phyloP scores from a whole-genome alignment of 768 basidiomycete species.

The Chalciporus pseudorubinellus region DNA sequence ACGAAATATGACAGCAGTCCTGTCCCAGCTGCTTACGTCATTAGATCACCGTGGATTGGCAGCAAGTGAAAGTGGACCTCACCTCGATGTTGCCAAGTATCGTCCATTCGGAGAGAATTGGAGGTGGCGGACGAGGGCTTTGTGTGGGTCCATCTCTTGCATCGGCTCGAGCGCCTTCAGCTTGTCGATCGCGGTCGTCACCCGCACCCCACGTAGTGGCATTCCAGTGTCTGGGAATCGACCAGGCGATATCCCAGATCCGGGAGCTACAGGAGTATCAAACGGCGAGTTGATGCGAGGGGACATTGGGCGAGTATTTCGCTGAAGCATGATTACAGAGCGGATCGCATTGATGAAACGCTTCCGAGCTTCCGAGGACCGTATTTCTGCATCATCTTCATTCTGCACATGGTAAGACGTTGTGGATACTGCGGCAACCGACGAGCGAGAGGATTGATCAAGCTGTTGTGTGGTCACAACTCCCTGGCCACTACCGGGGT shows the following conservation, averaged over 20 bases:
- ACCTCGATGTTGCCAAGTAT: slow-evolving; percentile 54
- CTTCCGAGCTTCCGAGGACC: slow-evolving; percentile 29
- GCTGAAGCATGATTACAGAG: slow-evolving; percentile 46
- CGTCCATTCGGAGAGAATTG: slow-evolving; percentile 56
- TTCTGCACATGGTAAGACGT: too few species aligned
- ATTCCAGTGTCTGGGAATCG: slow-evolving; percentile 34
- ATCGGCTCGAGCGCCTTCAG: slow-evolving; percentile 39
- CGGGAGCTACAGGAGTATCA: slow-evolving; percentile 23
- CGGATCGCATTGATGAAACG: slow-evolving; percentile 45
- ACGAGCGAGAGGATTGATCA: too few species aligned
- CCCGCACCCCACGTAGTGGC: slow-evolving; percentile 38
- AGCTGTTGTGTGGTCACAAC: too few species aligned
- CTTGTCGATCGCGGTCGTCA: slow-evolving; percentile 41
- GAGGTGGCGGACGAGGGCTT: slow-evolving; percentile 50
- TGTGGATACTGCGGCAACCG: too few species aligned
- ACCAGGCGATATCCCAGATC: slow-evolving; percentile 30
- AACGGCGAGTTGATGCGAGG: slow-evolving; percentile 30
- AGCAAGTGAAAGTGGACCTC: slow-evolving; percentile 5
- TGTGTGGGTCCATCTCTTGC: slow-evolving; percentile 44
- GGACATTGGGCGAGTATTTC: slow-evolving; percentile 30
- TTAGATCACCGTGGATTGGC: slow-evolving; percentile 3
- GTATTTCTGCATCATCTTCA: too few species aligned
- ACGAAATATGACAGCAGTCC: slow-evolving; percentile 49
- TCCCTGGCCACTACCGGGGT: too few species aligned
- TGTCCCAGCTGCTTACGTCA: slow-evolving; percentile 42